Evolutionary conservation across 208 protist genomes (phyloP).

Genomic region (Porcisia hertigi): DNA sequence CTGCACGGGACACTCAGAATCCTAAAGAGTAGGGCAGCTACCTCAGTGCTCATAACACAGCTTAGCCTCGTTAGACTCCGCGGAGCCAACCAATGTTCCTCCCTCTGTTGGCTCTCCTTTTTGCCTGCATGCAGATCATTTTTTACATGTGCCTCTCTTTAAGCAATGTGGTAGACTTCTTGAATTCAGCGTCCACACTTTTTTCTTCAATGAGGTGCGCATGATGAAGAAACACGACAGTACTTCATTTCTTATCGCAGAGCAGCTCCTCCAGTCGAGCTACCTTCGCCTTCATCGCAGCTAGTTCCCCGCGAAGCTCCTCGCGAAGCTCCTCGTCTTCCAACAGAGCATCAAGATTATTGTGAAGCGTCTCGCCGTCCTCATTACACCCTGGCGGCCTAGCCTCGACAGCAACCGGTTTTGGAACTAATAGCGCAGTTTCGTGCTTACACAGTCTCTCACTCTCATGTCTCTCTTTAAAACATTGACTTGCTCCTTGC

Average conservation of each 20-base stretch:
- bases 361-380: neutral
- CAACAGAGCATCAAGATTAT: neutral
- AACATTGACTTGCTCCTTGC: conserved; percentile 28
- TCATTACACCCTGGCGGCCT: neutral
- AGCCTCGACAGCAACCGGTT: neutral
- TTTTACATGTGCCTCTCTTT: neutral
- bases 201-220: neutral
- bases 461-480: conserved; percentile 18
- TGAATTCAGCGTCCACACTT: neutral
- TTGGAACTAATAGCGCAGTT: neutral
- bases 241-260: conserved; percentile 25
- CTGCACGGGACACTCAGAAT: too few relatives aligned
- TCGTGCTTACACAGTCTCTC: conserved; percentile 10
- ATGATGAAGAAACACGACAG: neutral
- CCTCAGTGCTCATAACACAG: neutral
- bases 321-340: conserved; percentile 28
- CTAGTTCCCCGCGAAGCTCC: conserved; percentile 49
- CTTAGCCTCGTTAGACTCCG: neutral
- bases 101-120: neutral
- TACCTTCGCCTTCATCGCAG: conserved; percentile 57
- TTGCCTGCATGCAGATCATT: neutral
- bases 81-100: neutral
- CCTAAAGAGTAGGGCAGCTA: too few relatives aligned
- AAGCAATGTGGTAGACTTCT: neutral
- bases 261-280: conserved; percentile 56